Conservation (phyloP, 1,139 yeast species). For the Blastobotrys persicus region DNA sequence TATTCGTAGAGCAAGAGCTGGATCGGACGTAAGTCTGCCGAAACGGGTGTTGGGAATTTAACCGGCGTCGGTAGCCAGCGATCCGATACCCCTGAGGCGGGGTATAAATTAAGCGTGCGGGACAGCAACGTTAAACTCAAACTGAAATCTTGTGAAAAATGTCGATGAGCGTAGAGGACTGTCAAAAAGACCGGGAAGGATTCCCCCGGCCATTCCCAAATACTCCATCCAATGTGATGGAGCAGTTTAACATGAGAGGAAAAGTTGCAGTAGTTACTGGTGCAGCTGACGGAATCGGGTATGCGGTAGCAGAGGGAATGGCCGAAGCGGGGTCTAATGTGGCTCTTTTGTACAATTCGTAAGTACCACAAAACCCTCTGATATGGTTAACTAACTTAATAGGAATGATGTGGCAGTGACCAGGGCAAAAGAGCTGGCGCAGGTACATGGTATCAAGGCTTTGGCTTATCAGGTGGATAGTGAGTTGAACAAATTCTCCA, state of each 20-base stretch:
- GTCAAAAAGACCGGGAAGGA: conserved; percentile 1
- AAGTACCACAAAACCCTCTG: conserved; percentile 24
- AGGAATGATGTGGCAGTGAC: conserved; percentile 42
- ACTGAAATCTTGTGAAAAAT: too few species aligned
- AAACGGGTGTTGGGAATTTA: too few species aligned
- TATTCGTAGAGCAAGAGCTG: too few species aligned
- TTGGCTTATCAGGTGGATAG: conserved; percentile 67
- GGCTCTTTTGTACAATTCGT: conserved; percentile 29
- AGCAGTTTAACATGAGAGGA: conserved; percentile 47
- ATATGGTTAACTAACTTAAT: background rate
- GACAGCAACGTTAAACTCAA: too few species aligned
- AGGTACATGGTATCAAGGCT: conserved; percentile 61
- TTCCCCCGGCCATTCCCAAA: conserved; percentile 6
- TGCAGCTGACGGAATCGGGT: conserved; percentile 70
- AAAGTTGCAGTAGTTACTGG: conserved; percentile 73
- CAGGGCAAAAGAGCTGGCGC: conserved; percentile 54
- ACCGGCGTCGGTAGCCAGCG: too few species aligned
- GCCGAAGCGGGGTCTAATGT: conserved; percentile 77
- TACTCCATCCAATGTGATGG: conserved; percentile 9
- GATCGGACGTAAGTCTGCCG: too few species aligned
- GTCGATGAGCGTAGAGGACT: background rate
- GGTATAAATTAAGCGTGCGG: too few species aligned
- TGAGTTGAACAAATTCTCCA: background rate
- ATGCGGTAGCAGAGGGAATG: conserved; percentile 64
- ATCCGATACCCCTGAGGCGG: too few species aligned